Evolutionary conservation across 371 early-diverging fungal species (phyloP).

Genomic region (Funneliformis caledonium): DNA sequence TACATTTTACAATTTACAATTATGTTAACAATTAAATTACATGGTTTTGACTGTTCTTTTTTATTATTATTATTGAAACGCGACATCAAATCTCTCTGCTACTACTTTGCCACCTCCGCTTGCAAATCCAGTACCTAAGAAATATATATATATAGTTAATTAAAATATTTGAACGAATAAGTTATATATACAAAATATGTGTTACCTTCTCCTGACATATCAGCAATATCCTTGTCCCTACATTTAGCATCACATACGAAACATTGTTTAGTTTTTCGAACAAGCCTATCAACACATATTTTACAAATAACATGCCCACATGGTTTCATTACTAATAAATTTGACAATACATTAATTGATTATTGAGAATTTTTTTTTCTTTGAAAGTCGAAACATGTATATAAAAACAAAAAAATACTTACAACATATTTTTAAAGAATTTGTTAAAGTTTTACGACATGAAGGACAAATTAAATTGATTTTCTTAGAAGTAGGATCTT

Average conservation of each 20-base stretch:
- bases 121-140: slow-evolving; percentile 76
- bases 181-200: background rate
- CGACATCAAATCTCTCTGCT: slow-evolving; percentile 73
- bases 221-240: slow-evolving; percentile 73
- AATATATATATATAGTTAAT: background rate
- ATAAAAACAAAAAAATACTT: slow-evolving; percentile 24
- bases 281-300: slow-evolving; percentile 78
- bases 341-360: background rate
- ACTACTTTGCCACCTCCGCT: slow-evolving; percentile 79
- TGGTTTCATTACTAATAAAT: slow-evolving; percentile 62
- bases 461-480: slow-evolving; percentile 64
- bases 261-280: slow-evolving; percentile 73
- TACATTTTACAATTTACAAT: too few relatives aligned
- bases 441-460: slow-evolving; percentile 81
- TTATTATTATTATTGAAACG: slow-evolving; percentile 52
- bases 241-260: slow-evolving; percentile 80
- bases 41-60: too few relatives aligned
- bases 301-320: slow-evolving; percentile 93
- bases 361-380: too few relatives aligned
- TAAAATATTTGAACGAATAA: background rate
- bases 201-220: slow-evolving; percentile 78
- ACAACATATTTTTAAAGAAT: slow-evolving; percentile 75
- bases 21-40: too few relatives aligned
- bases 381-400: too few relatives aligned
- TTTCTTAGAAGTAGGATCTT: slow-evolving; percentile 74